Evolutionary conservation across 768 basidiomycete genomes (phyloP), one percentile per base, ranked within the genome.

Genomic region (Leccinum ochraceum): DNA sequence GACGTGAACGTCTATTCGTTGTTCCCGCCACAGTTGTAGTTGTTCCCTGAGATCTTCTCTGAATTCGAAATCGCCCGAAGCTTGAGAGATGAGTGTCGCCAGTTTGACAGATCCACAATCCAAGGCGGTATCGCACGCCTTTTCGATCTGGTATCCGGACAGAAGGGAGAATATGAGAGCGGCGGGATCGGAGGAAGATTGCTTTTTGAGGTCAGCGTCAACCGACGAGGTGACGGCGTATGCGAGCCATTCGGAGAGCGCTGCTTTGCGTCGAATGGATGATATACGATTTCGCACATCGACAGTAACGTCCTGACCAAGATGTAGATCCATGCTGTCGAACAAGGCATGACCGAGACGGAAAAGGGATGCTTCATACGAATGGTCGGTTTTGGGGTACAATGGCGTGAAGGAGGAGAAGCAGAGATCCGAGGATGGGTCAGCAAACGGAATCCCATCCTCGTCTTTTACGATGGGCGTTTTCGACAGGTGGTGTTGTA

Each of bases 321-420:
- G 77, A 16, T 78, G 78, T 32, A 92, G 82, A 63, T 90, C 83
- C 53, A 96, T 82, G 20, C 83, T 82, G 74, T 98, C 97, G 69
- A 98, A 99, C 1, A 99, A 79, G 1, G 92, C 92, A 20, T 83
- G 83, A 3, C 92, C 95, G 1, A 98, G 85, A n/a, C 90, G 87
- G 79, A 95, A 98, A 39, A 98, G 73, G 8, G 81, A 81, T 1
- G 94, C 90, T 67, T 94, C 89, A 63, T 84, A 84, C 0, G 89
- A 85, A 7, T 79, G 78, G 66, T 96, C 91, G 24, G 85, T 84
- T 6, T 84, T 74, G 6, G 87, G 81, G 72, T 94, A 93, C 22
- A 92, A 77, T 9, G 83, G 75, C 5, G 83, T 79, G 68, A 95
- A 94, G 6, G 93, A 89, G 4, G 84, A 80, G 73, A 98, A 98